Base-by-base conservation (phyloP, 768 basidiomycete genomes). In the Serendipita sp. region DNA sequence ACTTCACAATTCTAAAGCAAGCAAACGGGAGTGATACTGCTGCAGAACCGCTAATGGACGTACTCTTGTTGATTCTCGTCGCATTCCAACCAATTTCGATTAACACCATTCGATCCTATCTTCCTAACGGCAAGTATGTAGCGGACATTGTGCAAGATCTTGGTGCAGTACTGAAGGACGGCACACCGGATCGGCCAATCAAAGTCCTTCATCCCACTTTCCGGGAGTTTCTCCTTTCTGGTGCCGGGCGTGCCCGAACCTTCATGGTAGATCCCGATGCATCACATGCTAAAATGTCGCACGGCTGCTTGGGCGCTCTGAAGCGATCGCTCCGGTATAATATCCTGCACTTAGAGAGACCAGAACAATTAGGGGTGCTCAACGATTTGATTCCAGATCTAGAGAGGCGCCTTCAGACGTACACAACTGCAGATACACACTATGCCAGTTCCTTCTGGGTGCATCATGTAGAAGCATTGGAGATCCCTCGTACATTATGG, bases 11-110 rank as follows among this genome's bases (percentile, higher is more conserved):
- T 16, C 56, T 60, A 8, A 32, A 38, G 16, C 16, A 60, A 35
- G 56, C 56, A n/a, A 4, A 11, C 30, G 56, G 10, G n/a, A 30
- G 35, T 18, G 28, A 23, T 10, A 34, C 8, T 23, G 56, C 11
- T 18, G 11, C 16, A 11, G 30, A 36, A 30, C 16, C 8, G 30
- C 10, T 60, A 8, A 28, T 28, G 34, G 35, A 38, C 28, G 56
- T 60, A 1, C 35, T 60, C 8, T 35, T 11, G 18, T 8, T 60
- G 10, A 60, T 60, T 30, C 8, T 60, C 56, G 18, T 8, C n/a
- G 56, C 56, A 10, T 60, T 60, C 34, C 56, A 60, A 60, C 56
- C 56, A n/a, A 38, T 60, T 18, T 60, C 56, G 8, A 30, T 36
- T 8, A 60, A 60, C 34, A 60, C 56, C 35, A 36, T 60, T 30